Conservation (phyloP, 495 filamentous ascomycete species). For the Oidiodendron maius region DNA sequence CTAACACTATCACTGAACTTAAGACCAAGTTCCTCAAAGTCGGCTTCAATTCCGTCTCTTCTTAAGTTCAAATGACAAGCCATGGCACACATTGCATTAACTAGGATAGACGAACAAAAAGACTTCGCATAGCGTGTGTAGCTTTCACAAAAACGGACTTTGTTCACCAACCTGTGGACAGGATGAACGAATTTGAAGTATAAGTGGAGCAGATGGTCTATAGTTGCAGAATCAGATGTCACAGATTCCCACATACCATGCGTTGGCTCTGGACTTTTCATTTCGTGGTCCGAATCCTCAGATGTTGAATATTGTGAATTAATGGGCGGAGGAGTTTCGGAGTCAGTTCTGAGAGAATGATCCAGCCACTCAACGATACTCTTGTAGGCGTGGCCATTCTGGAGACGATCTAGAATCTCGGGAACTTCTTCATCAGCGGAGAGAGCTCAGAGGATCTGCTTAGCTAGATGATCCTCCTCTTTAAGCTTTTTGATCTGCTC, state of each 20-base stretch:
- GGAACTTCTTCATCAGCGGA: constrained; percentile 27
- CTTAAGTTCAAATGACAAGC: constrained; percentile 30
- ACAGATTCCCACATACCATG: constrained; percentile 29
- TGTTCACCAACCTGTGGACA: constrained; percentile 35
- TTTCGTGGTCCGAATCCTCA: constrained; percentile 20
- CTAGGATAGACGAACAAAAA: constrained; percentile 30
- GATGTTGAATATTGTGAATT: constrained; percentile 18
- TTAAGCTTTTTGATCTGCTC: constrained; percentile 19
- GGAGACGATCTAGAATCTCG: constrained; percentile 28
- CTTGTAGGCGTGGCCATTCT: constrained; percentile 26
- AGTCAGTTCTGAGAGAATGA: constrained; percentile 18
- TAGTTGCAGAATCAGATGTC: constrained; percentile 21
- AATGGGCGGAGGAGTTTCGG: constrained; percentile 15
- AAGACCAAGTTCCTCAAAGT: constrained; percentile 24
- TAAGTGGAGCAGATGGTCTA: constrained; percentile 34
- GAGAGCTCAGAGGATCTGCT: constrained; percentile 28
- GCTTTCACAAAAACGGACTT: constrained; percentile 28
- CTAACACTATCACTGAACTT: constrained; percentile 30
- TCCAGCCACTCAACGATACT: constrained; percentile 30
- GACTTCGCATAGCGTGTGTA: constrained; percentile 19
- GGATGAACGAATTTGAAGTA: constrained; percentile 41
- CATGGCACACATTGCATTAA: constrained; percentile 37
- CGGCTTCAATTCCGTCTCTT: constrained; percentile 14
- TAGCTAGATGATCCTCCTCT: constrained; percentile 24
- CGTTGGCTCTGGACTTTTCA: constrained; percentile 10